phyloP scores from a whole-genome alignment of 2,329 filamentous ascomycete species.

The Coniella vitis region DNA sequence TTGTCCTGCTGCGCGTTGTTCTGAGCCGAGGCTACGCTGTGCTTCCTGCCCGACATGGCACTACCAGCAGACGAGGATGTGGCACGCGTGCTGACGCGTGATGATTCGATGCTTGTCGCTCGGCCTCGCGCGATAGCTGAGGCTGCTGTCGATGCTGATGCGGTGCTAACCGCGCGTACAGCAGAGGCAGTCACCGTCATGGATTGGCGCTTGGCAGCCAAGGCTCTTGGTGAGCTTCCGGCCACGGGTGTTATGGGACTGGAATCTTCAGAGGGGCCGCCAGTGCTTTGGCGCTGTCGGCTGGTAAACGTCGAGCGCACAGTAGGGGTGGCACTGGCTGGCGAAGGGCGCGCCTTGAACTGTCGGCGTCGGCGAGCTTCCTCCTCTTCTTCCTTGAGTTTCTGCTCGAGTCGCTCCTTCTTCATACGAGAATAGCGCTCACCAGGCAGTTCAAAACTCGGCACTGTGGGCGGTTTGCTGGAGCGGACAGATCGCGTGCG shows the following conservation, averaged over 20 bases:
- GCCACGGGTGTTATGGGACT: not conserved
- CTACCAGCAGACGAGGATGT: conserved; percentile 41
- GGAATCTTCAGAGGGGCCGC: conserved; percentile 2
- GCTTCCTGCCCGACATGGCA: conserved; percentile 30
- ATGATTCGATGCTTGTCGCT: conserved; percentile 22
- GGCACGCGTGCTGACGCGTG: conserved; percentile 28
- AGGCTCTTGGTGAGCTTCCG: conserved; percentile 15
- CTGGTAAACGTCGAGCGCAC: conserved; percentile 54
- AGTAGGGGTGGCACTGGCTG: conserved; percentile 30
- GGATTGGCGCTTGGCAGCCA: conserved; percentile 13
- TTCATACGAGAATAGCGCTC: conserved; percentile 52
- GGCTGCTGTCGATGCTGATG: conserved; percentile 18
- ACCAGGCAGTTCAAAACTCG: conserved; percentile 56
- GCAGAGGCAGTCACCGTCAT: conserved; percentile 9
- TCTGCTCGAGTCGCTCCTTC: conserved; percentile 48
- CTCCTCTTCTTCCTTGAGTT: conserved; percentile 50
- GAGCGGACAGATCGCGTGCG: conserved; percentile 42
- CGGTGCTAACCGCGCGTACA: conserved; percentile 10
- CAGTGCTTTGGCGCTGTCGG: conserved; percentile 16
- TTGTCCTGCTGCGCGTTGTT: conserved; percentile 39
- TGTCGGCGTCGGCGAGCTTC: conserved; percentile 54
- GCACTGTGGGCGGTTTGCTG: conserved; percentile 43
- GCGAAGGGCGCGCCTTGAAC: conserved; percentile 56
- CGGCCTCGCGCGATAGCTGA: conserved; percentile 22
- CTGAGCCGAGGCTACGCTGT: conserved; percentile 42